Conservation (phyloP, 1,284 basidiomycete genomes). For the Termitomyces sp. region DNA sequence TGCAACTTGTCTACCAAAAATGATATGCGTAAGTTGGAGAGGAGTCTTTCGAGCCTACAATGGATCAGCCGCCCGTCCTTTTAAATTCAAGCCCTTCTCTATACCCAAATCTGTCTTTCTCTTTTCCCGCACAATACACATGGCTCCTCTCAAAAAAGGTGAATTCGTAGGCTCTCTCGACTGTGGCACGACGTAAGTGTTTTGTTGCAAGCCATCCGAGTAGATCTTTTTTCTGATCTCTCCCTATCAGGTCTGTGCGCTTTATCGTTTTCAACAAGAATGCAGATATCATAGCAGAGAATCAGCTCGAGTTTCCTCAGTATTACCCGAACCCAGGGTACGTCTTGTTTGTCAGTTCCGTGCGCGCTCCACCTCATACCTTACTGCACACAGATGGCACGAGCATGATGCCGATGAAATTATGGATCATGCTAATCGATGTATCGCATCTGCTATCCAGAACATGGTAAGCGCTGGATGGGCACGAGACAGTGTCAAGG, state of each 20-base stretch:
- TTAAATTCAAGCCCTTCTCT: slow-evolving; percentile 11
- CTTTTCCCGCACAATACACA: slow-evolving; percentile 20
- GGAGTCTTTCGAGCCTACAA: slow-evolving; percentile 6
- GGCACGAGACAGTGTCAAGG: slow-evolving; percentile 79
- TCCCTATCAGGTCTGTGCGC: slow-evolving; percentile 69
- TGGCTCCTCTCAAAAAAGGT: slow-evolving; percentile 43
- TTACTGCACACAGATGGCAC: slow-evolving; percentile 73
- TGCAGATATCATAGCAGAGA: slow-evolving; percentile 83
- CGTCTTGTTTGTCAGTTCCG: slow-evolving; percentile 18
- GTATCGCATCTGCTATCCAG: slow-evolving; percentile 72
- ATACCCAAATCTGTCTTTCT: slow-evolving; percentile 9
- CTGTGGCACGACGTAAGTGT: slow-evolving; percentile 85
- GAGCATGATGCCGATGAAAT: slow-evolving; percentile 91
- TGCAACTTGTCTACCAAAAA: slow-evolving; percentile 1
- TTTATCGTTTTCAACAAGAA: slow-evolving; percentile 92
- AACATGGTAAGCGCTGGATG: slow-evolving; percentile 75
- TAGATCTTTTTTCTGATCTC: not conserved
- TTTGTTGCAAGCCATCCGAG: not conserved
- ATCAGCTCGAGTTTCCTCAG: slow-evolving; percentile 89
- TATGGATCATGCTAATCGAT: slow-evolving; percentile 70
- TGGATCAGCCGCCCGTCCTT: slow-evolving; percentile 7
- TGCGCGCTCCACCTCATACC: not conserved
- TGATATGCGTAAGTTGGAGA: slow-evolving; percentile 17
- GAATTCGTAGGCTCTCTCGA: slow-evolving; percentile 88
- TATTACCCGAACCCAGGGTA: slow-evolving; percentile 87